phyloP scores from a whole-genome alignment of 371 early-diverging fungal genomes.

The Lichtheimia ornata region DNA sequence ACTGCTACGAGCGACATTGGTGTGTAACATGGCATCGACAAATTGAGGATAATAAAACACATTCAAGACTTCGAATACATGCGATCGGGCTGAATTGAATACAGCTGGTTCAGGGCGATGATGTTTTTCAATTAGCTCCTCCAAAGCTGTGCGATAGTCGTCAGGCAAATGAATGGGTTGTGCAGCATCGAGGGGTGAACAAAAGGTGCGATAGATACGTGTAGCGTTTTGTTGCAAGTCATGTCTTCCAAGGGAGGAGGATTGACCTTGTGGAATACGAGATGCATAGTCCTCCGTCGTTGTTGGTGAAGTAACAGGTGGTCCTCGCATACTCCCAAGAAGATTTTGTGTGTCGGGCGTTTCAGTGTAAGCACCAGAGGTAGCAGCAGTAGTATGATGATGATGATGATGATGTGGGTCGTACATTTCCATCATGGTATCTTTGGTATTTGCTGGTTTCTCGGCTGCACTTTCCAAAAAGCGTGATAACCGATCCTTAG shows the following conservation, averaged over 20 bases:
- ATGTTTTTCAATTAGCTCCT: slow-evolving; percentile 40
- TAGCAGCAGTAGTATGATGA: background rate
- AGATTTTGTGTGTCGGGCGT: slow-evolving; percentile 36
- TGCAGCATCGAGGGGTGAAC: slow-evolving; percentile 40
- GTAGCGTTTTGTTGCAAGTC: slow-evolving; percentile 48
- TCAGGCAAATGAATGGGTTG: slow-evolving; percentile 46
- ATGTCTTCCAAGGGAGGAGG: slow-evolving; percentile 23
- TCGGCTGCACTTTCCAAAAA: slow-evolving; percentile 22
- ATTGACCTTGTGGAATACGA: slow-evolving; percentile 23
- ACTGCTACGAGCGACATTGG: slow-evolving; percentile 26
- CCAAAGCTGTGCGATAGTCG: slow-evolving; percentile 43
- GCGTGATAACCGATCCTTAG: slow-evolving; percentile 23
- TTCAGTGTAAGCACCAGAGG: slow-evolving; percentile 16
- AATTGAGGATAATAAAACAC: slow-evolving; percentile 52
- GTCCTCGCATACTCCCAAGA: slow-evolving; percentile 15
- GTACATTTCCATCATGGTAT: slow-evolving; percentile 14
- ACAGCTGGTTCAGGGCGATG: slow-evolving; percentile 49
- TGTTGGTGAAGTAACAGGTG: background rate
- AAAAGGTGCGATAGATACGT: slow-evolving; percentile 47
- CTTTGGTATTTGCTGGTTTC: slow-evolving; percentile 14
- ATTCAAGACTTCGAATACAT: slow-evolving; percentile 52
- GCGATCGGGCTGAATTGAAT: slow-evolving; percentile 45
- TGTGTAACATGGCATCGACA: slow-evolving; percentile 40
- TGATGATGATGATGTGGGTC: slow-evolving; percentile 1
- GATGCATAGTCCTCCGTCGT: slow-evolving; percentile 29